Evolutionary conservation across 176 grass and related monocot genomes (phyloP).

Genomic region (Aegilops umbellulata): DNA sequence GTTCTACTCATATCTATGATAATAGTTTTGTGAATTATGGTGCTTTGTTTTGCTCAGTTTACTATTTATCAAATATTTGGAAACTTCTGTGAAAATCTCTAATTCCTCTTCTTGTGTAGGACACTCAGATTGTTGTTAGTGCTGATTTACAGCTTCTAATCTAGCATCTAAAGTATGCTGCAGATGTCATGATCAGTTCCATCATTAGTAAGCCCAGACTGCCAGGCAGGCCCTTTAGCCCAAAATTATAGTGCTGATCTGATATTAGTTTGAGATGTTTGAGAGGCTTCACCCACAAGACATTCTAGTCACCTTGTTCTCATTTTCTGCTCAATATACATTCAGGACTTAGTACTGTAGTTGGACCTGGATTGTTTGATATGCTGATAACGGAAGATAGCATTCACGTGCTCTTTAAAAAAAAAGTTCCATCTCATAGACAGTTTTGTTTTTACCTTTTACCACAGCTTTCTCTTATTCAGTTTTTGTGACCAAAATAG

Average conservation of each 20-base stretch:
- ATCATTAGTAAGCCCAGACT: constrained; percentile 23
- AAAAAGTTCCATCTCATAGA: background rate
- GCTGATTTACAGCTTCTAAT: background rate
- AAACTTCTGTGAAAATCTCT: background rate
- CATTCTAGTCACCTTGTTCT: constrained; percentile 18
- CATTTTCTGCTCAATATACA: background rate
- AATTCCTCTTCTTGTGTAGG: background rate
- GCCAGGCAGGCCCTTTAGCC: background rate
- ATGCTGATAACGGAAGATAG: background rate
- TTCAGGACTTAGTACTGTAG: background rate
- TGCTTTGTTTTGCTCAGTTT: background rate
- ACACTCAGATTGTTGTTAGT: background rate
- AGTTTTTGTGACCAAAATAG: background rate
- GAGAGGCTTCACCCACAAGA: constrained; percentile 18
- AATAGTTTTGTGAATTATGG: background rate
- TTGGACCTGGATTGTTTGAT: constrained; percentile 40
- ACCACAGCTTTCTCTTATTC: background rate
- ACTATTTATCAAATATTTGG: constrained; percentile 12
- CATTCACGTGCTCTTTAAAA: background rate
- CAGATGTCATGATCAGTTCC: constrained; percentile 21
- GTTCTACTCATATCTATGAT: background rate
- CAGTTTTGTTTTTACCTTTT: constrained; percentile 8
- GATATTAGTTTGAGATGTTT: constrained; percentile 19
- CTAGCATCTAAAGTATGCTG: background rate
- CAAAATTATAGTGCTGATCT: constrained; percentile 11